Percentiles rank a stretch among this genome's conserved stretches.
phyloP scores from a whole-genome alignment of 306 rosid genomes.

The Prunus mume region DNA sequence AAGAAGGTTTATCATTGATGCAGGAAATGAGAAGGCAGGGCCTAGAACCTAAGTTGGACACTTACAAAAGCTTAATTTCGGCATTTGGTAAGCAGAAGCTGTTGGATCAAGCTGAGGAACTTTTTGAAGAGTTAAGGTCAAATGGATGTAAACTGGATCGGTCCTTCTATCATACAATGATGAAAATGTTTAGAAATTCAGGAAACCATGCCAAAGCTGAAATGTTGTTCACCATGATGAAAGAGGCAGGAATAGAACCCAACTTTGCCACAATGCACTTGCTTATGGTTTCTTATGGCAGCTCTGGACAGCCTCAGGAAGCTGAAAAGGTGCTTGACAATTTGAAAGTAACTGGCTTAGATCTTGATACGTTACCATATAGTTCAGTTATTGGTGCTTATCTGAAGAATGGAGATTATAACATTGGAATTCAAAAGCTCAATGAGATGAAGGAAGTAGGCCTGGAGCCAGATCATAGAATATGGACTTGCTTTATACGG shows the following conservation, averaged over 20 bases:
- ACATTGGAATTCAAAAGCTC: conserved; percentile 67
- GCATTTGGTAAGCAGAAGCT: conserved; percentile 69
- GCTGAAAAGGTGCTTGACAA: conserved; percentile 83
- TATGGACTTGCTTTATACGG: conserved; percentile 94
- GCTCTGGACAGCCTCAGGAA: conserved; percentile 87
- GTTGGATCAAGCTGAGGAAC: conserved; percentile 78
- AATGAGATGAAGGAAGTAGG: conserved; percentile 64
- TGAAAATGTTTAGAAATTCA: conserved; percentile 77
- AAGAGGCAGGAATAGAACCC: conserved; percentile 84
- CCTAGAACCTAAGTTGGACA: conserved; percentile 72
- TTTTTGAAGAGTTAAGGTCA: conserved; percentile 82
- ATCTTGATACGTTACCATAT: conserved; percentile 73
- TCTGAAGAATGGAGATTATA: conserved; percentile 63
- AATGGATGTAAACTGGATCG: conserved; percentile 70
- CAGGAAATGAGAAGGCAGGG: conserved; percentile 70
- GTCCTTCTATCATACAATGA: conserved; percentile 84
- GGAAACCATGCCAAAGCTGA: conserved; percentile 81
- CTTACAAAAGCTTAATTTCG: conserved; percentile 88
- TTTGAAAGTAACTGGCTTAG: conserved; percentile 57
- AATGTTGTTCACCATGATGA: conserved; percentile 69
- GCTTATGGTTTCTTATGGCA: conserved; percentile 87
- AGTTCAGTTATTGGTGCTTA: conserved; percentile 86
- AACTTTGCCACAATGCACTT: conserved; percentile 86
- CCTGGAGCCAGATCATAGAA: conserved; percentile 79
- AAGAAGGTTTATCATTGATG: conserved; percentile 83